Base-by-base conservation (phyloP, 164 flowering plant species). In the Aristolochia contorta region DNA sequence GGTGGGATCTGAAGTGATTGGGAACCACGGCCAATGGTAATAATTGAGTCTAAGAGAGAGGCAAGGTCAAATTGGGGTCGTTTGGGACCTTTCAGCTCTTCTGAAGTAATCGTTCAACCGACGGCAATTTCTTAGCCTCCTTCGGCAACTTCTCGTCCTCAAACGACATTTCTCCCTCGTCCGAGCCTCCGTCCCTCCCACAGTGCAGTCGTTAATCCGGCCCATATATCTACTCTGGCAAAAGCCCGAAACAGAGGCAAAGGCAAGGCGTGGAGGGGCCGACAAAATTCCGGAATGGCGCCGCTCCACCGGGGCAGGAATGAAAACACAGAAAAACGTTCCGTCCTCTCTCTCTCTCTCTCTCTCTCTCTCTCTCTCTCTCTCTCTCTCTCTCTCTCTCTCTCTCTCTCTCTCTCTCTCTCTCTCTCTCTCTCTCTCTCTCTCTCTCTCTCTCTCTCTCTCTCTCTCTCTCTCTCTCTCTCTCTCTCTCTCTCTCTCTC, bases 31-130 rank as follows among this genome's bases (percentile, higher is more conserved):
- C 33, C 7, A 3, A 7, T 3, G 33, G 32, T 86, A 32, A 7
- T 51, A 22, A 94, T 80, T 65, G 95, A 84, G 67, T 83, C 95
- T 57, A 86, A 88, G 47, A 93, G 49, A 19, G 93, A 73, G 14
- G 93, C 86, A 37, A 91, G 75, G 71, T 93, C 99, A 65, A 88
- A 67, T 93, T 93, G 21, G 88, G 97, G 55, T 93, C 99, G 66
- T 83, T 91, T 65, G 97, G 67, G 8, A 93, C 96, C 74, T 93
- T 93, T 97, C 99, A 93, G 71, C 85, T 93, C 79, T 93, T 93
- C 77, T 93, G 99, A 37, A 74, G 27, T 37, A 93, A 77, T 16
- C 99, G 89, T 72, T 93, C 99, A 65, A 88, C 99, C 99, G 97
- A 93, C 16, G 96, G 95, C 60, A 88, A 69, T 68, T 90, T 93